Percentiles rank a stretch among this genome's conserved stretches.
Conservation (phyloP, 2,329 filamentous ascomycete species). For the Lachnellula occidentalis region DNA sequence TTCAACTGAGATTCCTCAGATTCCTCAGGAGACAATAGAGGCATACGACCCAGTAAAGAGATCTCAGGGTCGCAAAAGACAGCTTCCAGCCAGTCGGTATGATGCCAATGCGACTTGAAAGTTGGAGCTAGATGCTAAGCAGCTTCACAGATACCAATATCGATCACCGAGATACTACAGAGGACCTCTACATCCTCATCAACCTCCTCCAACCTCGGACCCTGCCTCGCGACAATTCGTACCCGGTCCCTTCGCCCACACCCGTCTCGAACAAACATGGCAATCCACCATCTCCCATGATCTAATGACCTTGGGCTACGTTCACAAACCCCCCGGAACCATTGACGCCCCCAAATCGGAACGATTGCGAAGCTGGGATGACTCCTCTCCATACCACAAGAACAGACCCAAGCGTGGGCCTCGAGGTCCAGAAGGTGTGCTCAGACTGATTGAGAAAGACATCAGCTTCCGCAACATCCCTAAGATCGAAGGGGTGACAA, state of each 20-base stretch:
- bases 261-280: slow-evolving; percentile 86
- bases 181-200: slow-evolving; percentile 86
- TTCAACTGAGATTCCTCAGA: slow-evolving; percentile 30
- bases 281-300: slow-evolving; percentile 81
- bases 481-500: slow-evolving; percentile 70
- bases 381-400: slow-evolving; percentile 88
- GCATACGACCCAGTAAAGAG: slow-evolving; percentile 44
- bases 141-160: slow-evolving; percentile 72
- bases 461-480: slow-evolving; percentile 83
- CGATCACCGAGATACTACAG: slow-evolving; percentile 92
- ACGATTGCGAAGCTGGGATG: slow-evolving; percentile 79
- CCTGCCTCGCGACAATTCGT: slow-evolving; percentile 82
- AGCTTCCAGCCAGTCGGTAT: slow-evolving; percentile 38
- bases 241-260: slow-evolving; percentile 84
- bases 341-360: slow-evolving; percentile 50
- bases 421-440: slow-evolving; percentile 62
- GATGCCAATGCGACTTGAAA: slow-evolving; percentile 4
- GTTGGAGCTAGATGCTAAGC: slow-evolving; percentile 8
- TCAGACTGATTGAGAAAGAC: slow-evolving; percentile 66
- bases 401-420: slow-evolving; percentile 82
- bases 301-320: slow-evolving; percentile 82
- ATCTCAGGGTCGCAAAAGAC: slow-evolving; percentile 34
- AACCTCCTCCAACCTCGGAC: slow-evolving; percentile 81
- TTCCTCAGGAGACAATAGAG: slow-evolving; percentile 34
- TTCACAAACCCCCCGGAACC: slow-evolving; percentile 76